phyloP scores from a whole-genome alignment of 163 green algal genomes.

The Scenedesmus sp. region DNA sequence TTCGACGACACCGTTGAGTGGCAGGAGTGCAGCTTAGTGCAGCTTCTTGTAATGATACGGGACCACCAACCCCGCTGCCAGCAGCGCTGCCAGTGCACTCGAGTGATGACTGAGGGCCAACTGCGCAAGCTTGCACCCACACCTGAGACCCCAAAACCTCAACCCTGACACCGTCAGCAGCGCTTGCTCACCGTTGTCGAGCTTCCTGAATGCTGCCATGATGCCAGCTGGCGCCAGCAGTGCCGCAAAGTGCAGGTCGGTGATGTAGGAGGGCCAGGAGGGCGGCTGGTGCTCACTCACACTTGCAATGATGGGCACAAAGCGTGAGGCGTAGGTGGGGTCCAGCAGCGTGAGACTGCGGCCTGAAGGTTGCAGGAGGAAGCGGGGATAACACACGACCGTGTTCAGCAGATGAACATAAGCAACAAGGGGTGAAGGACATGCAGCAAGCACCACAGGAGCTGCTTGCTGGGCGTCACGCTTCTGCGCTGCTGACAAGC shows the following conservation, averaged over 20 bases:
- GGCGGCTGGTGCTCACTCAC: slow-evolving; percentile 91
- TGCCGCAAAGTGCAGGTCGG: slow-evolving; percentile 83
- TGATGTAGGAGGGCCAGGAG: slow-evolving; percentile 91
- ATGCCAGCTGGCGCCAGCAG: slow-evolving; percentile 87
- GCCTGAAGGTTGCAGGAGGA: slow-evolving; percentile 61
- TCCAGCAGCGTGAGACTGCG: slow-evolving; percentile 90
- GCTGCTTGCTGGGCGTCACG: too few species aligned
- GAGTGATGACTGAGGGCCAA: not conserved
- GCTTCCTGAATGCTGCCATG: slow-evolving; percentile 85
- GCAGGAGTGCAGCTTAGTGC: too few species aligned
- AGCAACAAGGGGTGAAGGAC: too few species aligned
- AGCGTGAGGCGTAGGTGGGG: slow-evolving; percentile 96
- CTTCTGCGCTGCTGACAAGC: too few species aligned
- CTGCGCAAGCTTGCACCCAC: too few species aligned
- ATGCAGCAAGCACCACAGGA: too few species aligned
- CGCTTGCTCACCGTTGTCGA: slow-evolving; percentile 62
- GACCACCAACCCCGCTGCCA: too few species aligned
- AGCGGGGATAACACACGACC: not conserved
- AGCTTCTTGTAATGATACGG: too few species aligned
- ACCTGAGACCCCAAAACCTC: too few species aligned
- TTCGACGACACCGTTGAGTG: too few species aligned
- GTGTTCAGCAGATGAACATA: not conserved
- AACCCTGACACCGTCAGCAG: not conserved
- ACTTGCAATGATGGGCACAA: slow-evolving; percentile 98
- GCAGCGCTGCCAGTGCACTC: slow-evolving; percentile 56